Evolutionary conservation across 345 rosid genomes (phyloP).

Genomic region (Firmiana major): DNA sequence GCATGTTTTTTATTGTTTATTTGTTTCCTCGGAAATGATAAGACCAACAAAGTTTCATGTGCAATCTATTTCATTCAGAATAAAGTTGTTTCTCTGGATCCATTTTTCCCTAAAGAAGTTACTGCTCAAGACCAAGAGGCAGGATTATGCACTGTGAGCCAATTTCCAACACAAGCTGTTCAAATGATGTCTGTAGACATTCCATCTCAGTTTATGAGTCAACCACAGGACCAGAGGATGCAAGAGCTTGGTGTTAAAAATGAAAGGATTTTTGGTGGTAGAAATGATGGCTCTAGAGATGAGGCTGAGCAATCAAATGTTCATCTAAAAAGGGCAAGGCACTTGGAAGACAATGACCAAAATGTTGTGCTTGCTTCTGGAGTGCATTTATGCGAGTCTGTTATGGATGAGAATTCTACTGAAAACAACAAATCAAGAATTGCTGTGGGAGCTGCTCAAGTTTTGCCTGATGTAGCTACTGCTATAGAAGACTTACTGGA

Average conservation of each 20-base stretch:
- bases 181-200: constrained; percentile 41
- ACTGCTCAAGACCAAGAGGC: constrained; percentile 66
- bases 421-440: constrained; percentile 30
- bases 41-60: not conserved
- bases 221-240: constrained; percentile 38
- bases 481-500: constrained; percentile 86
- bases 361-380: constrained; percentile 31
- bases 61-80: constrained; percentile 42
- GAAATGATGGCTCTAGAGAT: constrained; percentile 29
- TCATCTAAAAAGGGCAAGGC: constrained; percentile 55
- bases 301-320: constrained; percentile 29
- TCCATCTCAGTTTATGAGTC: constrained; percentile 49
- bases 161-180: constrained; percentile 59
- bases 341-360: constrained; percentile 34
- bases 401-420: constrained; percentile 26
- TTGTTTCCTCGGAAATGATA: not conserved
- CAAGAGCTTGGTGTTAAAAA: constrained; percentile 25
- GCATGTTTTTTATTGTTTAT: constrained; percentile 3
- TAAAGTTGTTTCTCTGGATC: constrained; percentile 53
- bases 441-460: constrained; percentile 41
- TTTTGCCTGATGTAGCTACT: constrained; percentile 85
- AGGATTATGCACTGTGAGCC: constrained; percentile 61
- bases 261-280: constrained; percentile 21
- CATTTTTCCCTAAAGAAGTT: constrained; percentile 67
- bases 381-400: constrained; percentile 31